Evolutionary conservation across 352 stramenopile genomes (phyloP), one percentile per base, ranked within the genome.

Genomic region (Globisporangium spiculum): DNA sequence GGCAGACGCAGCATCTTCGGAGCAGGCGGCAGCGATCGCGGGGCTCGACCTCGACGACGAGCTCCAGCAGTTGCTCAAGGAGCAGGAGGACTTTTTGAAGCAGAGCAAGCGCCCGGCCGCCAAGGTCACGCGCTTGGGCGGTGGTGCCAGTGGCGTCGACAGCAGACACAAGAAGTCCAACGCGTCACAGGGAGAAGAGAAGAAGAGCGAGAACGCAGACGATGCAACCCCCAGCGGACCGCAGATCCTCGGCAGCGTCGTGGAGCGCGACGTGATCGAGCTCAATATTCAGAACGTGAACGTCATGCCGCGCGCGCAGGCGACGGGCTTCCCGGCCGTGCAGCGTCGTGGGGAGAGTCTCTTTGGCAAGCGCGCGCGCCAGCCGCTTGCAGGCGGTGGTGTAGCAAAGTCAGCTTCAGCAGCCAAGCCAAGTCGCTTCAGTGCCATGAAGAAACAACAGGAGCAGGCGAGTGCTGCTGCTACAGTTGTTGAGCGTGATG

Each of bases 11-110:
- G 24, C 48, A 14, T 24, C 52, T n/a, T 63, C 32, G 32, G 24
- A 22, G 50, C 38, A 48, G 44, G 44, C 44, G 44, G 16, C 18
- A 18, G 18, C 44, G 44, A 52, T 24, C 34, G 59, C 50, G 7
- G 69, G 71, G 4, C 71, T 94, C 38, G 82, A 95, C 67, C 74
- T 95, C 70, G 85, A 96, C 57, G 83, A 79, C 30, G 88, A 96
- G 62, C 69, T 96, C 32, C 81, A 86, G 74, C 83, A 85, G 67
- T 81, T 96, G 46, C 75, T 96, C 22, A 80, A 84, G 46, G 88
- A 96, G 66, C 88, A 96, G 73, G 88, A 96, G 70, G 73, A 81
- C 36, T 96, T 96, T 46, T 71, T 93, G 59, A 74, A 74, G 14
- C 73, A 86, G 68, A 79, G 79, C 46, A 81, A 90, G 70, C 57